Percentiles rank a stretch among this genome's conserved stretches.
Evolutionary conservation across 306 rosid species (phyloP).

Genomic region (Senna siamea): DNA sequence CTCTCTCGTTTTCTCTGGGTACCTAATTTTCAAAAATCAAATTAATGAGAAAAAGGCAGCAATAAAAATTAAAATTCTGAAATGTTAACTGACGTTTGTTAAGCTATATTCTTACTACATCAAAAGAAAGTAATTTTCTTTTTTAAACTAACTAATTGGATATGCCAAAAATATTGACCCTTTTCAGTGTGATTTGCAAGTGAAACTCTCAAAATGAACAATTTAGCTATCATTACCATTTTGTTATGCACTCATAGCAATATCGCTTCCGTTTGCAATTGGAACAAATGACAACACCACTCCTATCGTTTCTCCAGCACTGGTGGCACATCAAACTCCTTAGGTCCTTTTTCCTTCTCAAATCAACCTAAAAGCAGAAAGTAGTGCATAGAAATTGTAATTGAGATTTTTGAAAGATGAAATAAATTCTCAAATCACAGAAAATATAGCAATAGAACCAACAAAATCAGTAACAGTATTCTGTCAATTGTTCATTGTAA

Average conservation of each 20-base stretch:
- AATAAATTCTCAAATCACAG: constrained; percentile 18
- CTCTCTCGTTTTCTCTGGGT: constrained; percentile 57
- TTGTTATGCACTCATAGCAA: constrained; percentile 65
- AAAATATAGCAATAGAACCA: constrained; percentile 21
- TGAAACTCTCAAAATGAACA: not conserved
- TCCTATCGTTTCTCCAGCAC: constrained; percentile 52
- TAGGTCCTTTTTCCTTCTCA: constrained; percentile 33
- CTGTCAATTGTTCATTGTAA: not conserved
- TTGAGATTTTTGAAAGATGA: constrained; percentile 9
- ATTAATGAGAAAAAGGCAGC: constrained; percentile 32
- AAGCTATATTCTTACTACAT: constrained; percentile 17
- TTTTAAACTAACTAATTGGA: constrained; percentile 6
- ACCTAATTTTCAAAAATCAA: constrained; percentile 49
- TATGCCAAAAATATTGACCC: constrained; percentile 21
- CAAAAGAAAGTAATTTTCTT: constrained; percentile 6
- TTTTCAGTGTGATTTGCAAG: constrained; percentile 8
- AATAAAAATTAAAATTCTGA: constrained; percentile 29
- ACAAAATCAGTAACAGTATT: constrained; percentile 9
- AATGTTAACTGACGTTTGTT: constrained; percentile 19
- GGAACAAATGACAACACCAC: constrained; percentile 47
- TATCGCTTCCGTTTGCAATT: constrained; percentile 62
- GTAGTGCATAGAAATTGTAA: constrained; percentile 24
- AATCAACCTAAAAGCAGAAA: constrained; percentile 50
- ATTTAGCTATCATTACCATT: constrained; percentile 52
- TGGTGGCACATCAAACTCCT: constrained; percentile 62